phyloP scores from a whole-genome alignment of 495 filamentous ascomycete genomes.

The Gamarada debralockiae region DNA sequence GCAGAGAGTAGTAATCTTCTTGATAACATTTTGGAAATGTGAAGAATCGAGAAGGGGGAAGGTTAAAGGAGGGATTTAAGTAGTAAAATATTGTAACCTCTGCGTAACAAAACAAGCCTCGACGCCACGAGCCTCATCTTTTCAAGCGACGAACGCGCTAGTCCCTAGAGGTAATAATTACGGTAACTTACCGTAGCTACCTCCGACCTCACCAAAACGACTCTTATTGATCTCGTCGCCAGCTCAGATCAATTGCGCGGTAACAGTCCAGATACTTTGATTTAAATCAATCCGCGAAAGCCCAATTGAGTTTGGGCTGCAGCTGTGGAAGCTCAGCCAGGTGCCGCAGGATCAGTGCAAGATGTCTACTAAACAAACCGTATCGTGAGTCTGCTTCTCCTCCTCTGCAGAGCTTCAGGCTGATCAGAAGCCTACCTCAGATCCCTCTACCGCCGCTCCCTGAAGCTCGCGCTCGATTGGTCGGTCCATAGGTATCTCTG shows the following conservation, averaged over 20 bases:
- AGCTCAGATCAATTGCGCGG: neutral
- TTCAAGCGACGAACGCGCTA: too few species aligned
- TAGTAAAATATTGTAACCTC: too few species aligned
- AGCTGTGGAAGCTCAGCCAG: neutral
- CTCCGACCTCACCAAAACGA: neutral
- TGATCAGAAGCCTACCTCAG: too few species aligned
- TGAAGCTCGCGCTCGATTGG: constrained; percentile 96
- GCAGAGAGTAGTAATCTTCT: constrained; percentile 41
- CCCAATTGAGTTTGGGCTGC: neutral
- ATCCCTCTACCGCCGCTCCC: constrained; percentile 85
- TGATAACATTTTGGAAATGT: constrained; percentile 37
- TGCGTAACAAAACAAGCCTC: too few species aligned
- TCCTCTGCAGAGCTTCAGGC: neutral
- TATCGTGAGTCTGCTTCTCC: constrained; percentile 14
- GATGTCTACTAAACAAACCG: constrained; percentile 24
- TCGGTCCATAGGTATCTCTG: constrained; percentile 84
- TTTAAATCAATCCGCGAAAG: neutral
- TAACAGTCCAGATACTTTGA: neutral
- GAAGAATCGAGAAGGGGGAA: constrained; percentile 5
- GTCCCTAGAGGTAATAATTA: too few species aligned
- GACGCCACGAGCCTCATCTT: too few species aligned
- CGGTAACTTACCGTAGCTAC: neutral
- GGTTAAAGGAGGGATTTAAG: too few species aligned
- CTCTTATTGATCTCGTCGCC: neutral
- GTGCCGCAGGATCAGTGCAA: neutral